These are phyloP conservation scores for Colletotrichum camelliae DNA, from an alignment of 2,329 filamentous ascomycete genomes.

Conservation along the genomic window DNA sequence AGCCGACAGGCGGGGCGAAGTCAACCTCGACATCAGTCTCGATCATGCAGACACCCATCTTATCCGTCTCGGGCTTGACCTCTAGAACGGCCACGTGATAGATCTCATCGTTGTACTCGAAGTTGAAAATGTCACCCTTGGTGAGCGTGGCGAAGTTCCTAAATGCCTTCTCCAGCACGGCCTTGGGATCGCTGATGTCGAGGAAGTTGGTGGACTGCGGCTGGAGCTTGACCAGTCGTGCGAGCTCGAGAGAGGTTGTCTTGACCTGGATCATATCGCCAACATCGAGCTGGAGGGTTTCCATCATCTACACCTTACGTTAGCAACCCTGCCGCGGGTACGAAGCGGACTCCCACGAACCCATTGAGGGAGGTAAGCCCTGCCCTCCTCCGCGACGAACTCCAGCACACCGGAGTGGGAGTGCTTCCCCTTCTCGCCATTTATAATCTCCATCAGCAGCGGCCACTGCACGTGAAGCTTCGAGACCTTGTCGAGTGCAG, in stretches of 20 bases:
- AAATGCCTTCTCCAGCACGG: slow-evolving; percentile 95
- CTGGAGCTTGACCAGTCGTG: slow-evolving; percentile 94
- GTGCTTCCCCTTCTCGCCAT: slow-evolving; percentile 78
- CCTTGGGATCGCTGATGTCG: slow-evolving; percentile 96
- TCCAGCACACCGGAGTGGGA: slow-evolving; percentile 96
- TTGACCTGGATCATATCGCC: slow-evolving; percentile 96
- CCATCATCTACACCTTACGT: slow-evolving; percentile 75
- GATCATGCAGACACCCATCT: slow-evolving; percentile 89
- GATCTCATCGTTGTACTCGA: slow-evolving; percentile 92
- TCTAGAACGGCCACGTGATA: slow-evolving; percentile 95
- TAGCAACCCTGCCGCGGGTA: background rate
- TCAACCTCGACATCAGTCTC: slow-evolving; percentile 97
- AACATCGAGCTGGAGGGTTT: slow-evolving; percentile 85
- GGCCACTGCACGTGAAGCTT: slow-evolving; percentile 96
- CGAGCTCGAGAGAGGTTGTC: slow-evolving; percentile 89
- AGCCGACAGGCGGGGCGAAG: slow-evolving; percentile 92
- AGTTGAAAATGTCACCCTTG: slow-evolving; percentile 93
- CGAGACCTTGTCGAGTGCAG: slow-evolving; percentile 95
- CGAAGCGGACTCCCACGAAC: slow-evolving; percentile 49
- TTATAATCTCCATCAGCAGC: slow-evolving; percentile 94
- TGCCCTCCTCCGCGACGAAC: slow-evolving; percentile 96
- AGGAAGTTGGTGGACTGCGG: slow-evolving; percentile 93
- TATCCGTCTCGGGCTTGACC: slow-evolving; percentile 83
- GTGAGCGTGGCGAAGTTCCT: slow-evolving; percentile 94
- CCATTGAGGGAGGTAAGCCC: slow-evolving; percentile 96